Evolutionary conservation across 352 stramenopile species (phyloP).

Genomic region (Phytophthora tubulina): DNA sequence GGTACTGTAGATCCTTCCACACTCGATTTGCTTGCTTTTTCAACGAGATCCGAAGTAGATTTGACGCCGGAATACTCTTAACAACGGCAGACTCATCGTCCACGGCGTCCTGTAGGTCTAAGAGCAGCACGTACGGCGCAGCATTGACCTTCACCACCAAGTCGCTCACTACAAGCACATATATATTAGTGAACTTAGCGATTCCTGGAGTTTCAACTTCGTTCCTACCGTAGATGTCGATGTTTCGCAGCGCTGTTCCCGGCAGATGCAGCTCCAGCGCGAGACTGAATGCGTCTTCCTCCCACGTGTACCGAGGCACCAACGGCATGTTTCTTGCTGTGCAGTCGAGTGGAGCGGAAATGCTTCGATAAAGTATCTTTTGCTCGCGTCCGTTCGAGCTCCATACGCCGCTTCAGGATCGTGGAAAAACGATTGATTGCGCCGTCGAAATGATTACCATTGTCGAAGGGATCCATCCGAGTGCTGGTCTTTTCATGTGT

Average conservation of each 20-base stretch:
- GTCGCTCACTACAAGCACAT: conserved; percentile 64
- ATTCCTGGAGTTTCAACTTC: neutral
- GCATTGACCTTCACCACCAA: conserved; percentile 86
- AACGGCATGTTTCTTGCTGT: conserved; percentile 61
- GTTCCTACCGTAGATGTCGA: conserved; percentile 74
- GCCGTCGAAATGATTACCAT: conserved; percentile 6
- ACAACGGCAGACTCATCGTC: conserved; percentile 61
- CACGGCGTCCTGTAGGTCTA: conserved; percentile 71
- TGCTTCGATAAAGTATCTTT: conserved; percentile 29
- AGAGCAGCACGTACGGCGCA: conserved; percentile 74
- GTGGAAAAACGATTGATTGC: conserved; percentile 14
- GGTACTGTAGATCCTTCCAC: conserved; percentile 56
- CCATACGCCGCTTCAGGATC: conserved; percentile 27
- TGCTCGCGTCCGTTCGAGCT: conserved; percentile 12
- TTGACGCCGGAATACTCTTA: conserved; percentile 52
- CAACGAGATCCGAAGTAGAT: conserved; percentile 57
- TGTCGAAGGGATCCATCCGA: no score
- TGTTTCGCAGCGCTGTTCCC: conserved; percentile 52
- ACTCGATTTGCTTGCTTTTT: conserved; percentile 50
- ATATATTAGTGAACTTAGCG: neutral
- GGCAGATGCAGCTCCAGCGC: conserved; percentile 66
- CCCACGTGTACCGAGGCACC: conserved; percentile 71
- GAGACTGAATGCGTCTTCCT: conserved; percentile 62
- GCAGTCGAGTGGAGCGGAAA: neutral
- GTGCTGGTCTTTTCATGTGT: no score